A percentile compares a stretch with the other conserved stretches of the same genome.
phyloP scores from a whole-genome alignment of 2,329 filamentous ascomycete genomes.

The Madurella mycetomatis region DNA sequence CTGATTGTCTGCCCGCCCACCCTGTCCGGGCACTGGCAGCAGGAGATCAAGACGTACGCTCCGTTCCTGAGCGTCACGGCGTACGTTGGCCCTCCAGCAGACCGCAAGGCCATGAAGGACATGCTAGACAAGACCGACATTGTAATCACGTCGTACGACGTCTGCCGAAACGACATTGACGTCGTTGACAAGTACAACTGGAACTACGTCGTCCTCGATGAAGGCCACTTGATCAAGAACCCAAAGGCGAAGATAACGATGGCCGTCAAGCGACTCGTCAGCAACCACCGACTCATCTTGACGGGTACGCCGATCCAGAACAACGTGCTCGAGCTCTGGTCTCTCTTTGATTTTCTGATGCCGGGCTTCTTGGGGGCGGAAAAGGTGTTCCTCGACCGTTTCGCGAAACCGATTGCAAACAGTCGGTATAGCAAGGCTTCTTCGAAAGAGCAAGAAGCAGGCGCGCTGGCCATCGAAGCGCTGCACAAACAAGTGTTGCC shows the following conservation, averaged over 20 bases:
- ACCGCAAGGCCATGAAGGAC: slow-evolving; percentile 67
- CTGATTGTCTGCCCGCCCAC: slow-evolving; percentile 96
- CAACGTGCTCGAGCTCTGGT: slow-evolving; percentile 96
- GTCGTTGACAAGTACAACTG: slow-evolving; percentile 77
- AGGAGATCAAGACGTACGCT: slow-evolving; percentile 92
- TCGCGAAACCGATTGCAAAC: slow-evolving; percentile 90
- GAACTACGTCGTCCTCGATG: slow-evolving; percentile 97
- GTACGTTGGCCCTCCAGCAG: slow-evolving; percentile 83
- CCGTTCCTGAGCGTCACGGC: slow-evolving; percentile 87
- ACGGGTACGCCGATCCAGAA: slow-evolving; percentile 98
- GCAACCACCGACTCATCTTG: slow-evolving; percentile 92
- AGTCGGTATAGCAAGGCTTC: slow-evolving; percentile 96
- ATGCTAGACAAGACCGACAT: slow-evolving; percentile 77
- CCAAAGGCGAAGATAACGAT: slow-evolving; percentile 93
- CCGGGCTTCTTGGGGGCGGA: slow-evolving; percentile 92
- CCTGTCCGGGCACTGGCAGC: slow-evolving; percentile 96
- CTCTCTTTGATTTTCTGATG: slow-evolving; percentile 98
- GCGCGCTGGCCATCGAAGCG: slow-evolving; percentile 94
- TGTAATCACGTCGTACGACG: slow-evolving; percentile 96
- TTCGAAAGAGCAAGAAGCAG: slow-evolving; percentile 96
- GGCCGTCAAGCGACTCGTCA: slow-evolving; percentile 82
- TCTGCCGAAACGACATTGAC: slow-evolving; percentile 93
- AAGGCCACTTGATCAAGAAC: slow-evolving; percentile 98
- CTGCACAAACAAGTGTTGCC: slow-evolving; percentile 96
- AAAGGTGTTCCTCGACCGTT: slow-evolving; percentile 93